Conservation (phyloP, 1,284 basidiomycete species). For the Rhodotorula sp. region DNA sequence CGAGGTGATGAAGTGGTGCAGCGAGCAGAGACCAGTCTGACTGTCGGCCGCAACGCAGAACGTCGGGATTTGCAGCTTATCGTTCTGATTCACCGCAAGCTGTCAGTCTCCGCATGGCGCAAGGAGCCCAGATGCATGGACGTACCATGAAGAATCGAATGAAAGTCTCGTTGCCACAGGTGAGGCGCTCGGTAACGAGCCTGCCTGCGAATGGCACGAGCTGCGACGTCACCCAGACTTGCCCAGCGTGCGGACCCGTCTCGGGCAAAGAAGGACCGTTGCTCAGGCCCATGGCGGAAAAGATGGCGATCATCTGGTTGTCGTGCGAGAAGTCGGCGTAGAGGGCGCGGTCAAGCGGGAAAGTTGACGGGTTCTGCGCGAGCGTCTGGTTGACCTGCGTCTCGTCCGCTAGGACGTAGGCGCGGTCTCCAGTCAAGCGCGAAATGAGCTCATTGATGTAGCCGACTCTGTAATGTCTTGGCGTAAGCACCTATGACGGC, state of each 20-base stretch:
- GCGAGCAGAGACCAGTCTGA: neutral
- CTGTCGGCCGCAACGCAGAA: neutral
- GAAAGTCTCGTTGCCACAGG: neutral
- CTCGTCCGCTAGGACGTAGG: constrained; percentile 59
- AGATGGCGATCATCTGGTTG: constrained; percentile 26
- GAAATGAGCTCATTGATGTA: constrained; percentile 81
- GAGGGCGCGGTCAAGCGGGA: constrained; percentile 57
- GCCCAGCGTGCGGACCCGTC: neutral
- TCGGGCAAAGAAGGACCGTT: constrained; percentile 13
- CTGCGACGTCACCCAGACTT: constrained; percentile 62
- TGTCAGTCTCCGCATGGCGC: no score
- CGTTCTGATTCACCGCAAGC: constrained; percentile 1
- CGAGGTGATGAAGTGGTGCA: constrained; percentile 1
- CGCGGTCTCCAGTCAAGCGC: constrained; percentile 62
- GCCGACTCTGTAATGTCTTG: constrained; percentile 56
- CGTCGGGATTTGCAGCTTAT: constrained; percentile 19
- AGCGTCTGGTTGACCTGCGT: constrained; percentile 78
- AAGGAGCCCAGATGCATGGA: no score
- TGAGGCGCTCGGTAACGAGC: constrained; percentile 65
- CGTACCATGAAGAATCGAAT: constrained; percentile 20
- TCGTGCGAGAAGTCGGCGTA: constrained; percentile 41
- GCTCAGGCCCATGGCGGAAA: constrained; percentile 15
- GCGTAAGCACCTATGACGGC: neutral
- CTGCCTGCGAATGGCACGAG: constrained; percentile 66
- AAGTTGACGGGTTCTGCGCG: constrained; percentile 64